phyloP scores from a whole-genome alignment of 1,284 basidiomycete genomes.

The Apiotrichum sp. region DNA sequence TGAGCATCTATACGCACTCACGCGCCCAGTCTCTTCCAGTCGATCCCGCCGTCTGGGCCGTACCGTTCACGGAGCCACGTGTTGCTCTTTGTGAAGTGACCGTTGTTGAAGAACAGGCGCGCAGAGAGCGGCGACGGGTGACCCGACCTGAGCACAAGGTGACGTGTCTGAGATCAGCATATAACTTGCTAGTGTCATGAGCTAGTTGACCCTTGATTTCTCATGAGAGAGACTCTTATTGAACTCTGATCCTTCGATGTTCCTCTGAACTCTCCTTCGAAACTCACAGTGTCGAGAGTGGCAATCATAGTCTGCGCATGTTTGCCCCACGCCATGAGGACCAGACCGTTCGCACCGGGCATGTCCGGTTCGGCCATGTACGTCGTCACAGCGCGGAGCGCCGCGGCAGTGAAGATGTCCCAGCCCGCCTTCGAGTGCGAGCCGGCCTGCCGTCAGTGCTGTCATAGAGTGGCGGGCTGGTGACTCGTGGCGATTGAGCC shows the following conservation, averaged over 20 bases:
- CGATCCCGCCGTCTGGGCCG: slow-evolving; percentile 61
- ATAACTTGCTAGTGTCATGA: too few relatives aligned
- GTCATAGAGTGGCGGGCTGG: too few relatives aligned
- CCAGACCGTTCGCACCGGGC: slow-evolving; percentile 49
- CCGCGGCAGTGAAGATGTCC: slow-evolving; percentile 82
- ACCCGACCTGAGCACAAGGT: slow-evolving; percentile 74
- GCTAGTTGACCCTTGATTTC: too few relatives aligned
- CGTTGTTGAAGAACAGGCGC: slow-evolving; percentile 82
- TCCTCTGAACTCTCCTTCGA: too few relatives aligned
- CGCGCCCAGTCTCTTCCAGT: slow-evolving; percentile 54
- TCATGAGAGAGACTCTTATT: too few relatives aligned
- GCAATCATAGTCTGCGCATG: slow-evolving; percentile 79
- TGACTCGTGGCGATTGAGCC: too few relatives aligned
- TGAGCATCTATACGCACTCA: too few relatives aligned
- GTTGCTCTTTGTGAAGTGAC: slow-evolving; percentile 82
- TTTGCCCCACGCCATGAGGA: slow-evolving; percentile 85
- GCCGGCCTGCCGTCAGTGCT: slow-evolving; percentile 51
- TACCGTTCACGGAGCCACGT: slow-evolving; percentile 72
- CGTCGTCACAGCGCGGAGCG: slow-evolving; percentile 52
- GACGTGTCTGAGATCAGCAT: slow-evolving; percentile 58
- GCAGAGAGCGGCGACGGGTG: slow-evolving; percentile 81
- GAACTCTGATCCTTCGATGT: too few relatives aligned
- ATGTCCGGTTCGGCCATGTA: slow-evolving; percentile 29
- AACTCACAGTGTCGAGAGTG: slow-evolving; percentile 46
- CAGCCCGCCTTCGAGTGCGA: slow-evolving; percentile 82